These are phyloP conservation scores for Prillingera fragicola DNA, from an alignment of 1,284 basidiomycete species.

Conservation along the genomic window DNA sequence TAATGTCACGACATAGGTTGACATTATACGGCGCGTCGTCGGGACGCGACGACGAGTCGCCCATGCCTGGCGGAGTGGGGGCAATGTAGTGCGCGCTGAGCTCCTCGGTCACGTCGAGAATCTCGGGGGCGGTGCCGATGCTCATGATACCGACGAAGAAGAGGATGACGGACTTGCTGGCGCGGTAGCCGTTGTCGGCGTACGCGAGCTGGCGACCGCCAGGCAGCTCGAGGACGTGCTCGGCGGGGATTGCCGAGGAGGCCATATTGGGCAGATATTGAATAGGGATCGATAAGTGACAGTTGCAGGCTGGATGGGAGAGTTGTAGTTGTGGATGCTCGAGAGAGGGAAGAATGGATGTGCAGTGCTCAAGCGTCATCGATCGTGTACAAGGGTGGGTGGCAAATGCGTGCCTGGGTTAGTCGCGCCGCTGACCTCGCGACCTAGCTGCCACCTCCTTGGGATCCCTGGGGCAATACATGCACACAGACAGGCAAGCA, in stretches of 20 bases:
- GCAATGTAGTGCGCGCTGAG: neutral
- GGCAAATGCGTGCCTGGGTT: too few species aligned
- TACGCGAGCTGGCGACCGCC: slow-evolving; percentile 5
- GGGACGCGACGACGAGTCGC: slow-evolving; percentile 14
- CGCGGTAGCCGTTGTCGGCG: slow-evolving; percentile 1
- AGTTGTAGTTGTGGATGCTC: too few species aligned
- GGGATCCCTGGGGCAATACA: too few species aligned
- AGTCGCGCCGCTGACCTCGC: too few species aligned
- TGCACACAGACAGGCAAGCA: too few species aligned
- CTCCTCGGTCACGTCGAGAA: neutral
- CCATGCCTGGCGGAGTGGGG: slow-evolving; percentile 5
- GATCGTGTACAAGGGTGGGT: too few species aligned
- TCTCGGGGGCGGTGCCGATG: neutral
- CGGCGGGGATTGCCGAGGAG: slow-evolving; percentile 2
- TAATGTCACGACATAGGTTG: slow-evolving; percentile 53
- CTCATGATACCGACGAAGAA: slow-evolving; percentile 8
- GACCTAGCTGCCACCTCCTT: too few species aligned
- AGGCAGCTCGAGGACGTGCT: slow-evolving; percentile 2
- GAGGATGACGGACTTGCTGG: slow-evolving; percentile 3
- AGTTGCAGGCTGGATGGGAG: too few species aligned
- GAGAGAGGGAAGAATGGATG: too few species aligned
- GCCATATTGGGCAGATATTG: too few species aligned
- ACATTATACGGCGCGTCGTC: slow-evolving; percentile 42
- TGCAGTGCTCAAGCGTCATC: too few species aligned
- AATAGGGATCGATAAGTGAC: too few species aligned